These are phyloP conservation scores for Didymella keratinophila DNA, from an alignment of 2,329 filamentous ascomycete species.

Conservation along the genomic window DNA sequence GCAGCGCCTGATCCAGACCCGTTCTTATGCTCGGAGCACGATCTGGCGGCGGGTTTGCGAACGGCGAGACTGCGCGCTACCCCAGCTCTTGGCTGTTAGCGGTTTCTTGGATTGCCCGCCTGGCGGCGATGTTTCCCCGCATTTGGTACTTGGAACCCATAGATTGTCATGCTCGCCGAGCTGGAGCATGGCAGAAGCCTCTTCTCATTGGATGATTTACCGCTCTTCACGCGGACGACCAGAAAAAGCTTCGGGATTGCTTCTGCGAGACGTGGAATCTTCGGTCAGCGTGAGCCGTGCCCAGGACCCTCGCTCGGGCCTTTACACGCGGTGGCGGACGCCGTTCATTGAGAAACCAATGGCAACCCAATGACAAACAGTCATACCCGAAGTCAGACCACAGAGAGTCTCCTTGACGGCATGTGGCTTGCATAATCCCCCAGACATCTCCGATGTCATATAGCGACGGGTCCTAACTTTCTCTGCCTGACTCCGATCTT, in stretches of 20 bases:
- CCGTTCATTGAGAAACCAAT: conserved; percentile 1
- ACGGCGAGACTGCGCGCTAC: conserved; percentile 3
- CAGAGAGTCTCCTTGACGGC: neutral
- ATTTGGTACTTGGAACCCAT: conserved; percentile 1
- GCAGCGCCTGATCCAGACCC: neutral
- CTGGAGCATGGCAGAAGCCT: neutral
- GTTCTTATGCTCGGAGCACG: neutral
- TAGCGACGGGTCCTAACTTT: conserved; percentile 2
- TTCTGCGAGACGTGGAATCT: neutral
- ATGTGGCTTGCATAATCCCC: conserved; percentile 14
- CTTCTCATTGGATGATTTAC: neutral
- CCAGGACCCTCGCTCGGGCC: conserved; percentile 7
- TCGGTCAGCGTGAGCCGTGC: conserved; percentile 12
- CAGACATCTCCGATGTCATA: conserved; percentile 15
- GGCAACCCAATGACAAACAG: conserved; percentile 7
- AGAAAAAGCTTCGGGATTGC: neutral
- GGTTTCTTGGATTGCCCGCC: conserved; percentile 1
- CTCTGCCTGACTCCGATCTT: conserved; percentile 4
- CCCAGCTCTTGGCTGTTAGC: conserved; percentile 2
- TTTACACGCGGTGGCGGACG: conserved; percentile 14
- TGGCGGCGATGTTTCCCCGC: conserved; percentile 13
- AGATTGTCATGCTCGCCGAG: neutral
- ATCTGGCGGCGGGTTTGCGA: neutral
- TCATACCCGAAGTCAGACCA: neutral
- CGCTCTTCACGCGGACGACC: neutral